A percentile compares a stretch with the other conserved stretches of the same genome.
These are phyloP conservation scores for Blastocystis sp. DNA, from an alignment of 352 stramenopile species.

Conservation along the genomic window DNA sequence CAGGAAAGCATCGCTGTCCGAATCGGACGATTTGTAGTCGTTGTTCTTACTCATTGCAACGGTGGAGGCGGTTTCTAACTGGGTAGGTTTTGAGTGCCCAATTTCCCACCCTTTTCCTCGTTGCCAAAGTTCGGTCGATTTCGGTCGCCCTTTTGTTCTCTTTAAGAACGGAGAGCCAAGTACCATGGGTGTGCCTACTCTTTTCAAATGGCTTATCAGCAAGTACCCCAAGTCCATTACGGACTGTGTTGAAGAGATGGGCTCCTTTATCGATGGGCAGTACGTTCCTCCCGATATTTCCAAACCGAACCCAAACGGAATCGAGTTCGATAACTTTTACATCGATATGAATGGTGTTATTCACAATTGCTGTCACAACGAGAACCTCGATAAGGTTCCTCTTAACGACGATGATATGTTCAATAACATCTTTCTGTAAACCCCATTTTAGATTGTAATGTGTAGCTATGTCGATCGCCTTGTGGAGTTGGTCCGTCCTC, in stretches of 20 bases:
- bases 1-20: conserved; percentile 28
- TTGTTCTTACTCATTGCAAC: conserved; percentile 22
- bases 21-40: neutral
- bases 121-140: no score
- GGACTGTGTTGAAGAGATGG: conserved; percentile 79
- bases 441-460: conserved; percentile 71
- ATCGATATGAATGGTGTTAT: conserved; percentile 99
- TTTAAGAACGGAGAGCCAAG: neutral
- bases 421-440: conserved; percentile 82
- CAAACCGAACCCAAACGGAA: conserved; percentile 86
- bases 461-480: conserved; percentile 90
- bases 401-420: conserved; percentile 97
- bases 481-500: conserved; percentile 86
- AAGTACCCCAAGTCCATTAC: conserved; percentile 97
- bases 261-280: conserved; percentile 77
- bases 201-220: conserved; percentile 96
- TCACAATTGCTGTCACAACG: conserved; percentile 94
- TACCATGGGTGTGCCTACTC: conserved; percentile 94
- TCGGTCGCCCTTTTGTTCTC: no score
- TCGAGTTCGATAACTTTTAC: conserved; percentile 96
- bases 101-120: no score
- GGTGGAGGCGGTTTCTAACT: neutral
- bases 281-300: conserved; percentile 78
- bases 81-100: no score
- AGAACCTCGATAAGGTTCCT: conserved; percentile 79